These are phyloP conservation scores for Aegilops longissima DNA, from an alignment of 176 grass and related monocot genomes.

Conservation along the genomic window DNA sequence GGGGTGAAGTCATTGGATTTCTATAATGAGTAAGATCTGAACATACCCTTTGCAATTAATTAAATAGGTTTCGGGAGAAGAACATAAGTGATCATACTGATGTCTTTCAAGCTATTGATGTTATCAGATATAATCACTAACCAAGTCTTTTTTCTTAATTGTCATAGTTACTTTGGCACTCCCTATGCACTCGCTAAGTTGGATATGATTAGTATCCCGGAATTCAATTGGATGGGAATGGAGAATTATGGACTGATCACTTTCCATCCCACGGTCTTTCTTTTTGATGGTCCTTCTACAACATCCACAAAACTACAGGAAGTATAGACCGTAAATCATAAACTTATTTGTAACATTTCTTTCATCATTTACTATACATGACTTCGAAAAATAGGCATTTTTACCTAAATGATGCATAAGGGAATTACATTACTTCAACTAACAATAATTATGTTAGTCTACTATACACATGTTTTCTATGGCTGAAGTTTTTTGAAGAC, in stretches of 20 bases:
- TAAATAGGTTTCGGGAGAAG: background rate
- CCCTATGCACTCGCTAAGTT: conserved; percentile 81
- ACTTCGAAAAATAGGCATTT: background rate
- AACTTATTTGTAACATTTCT: background rate
- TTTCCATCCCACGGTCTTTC: conserved; percentile 48
- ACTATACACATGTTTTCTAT: background rate
- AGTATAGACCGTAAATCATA: conserved; percentile 18
- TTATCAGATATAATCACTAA: background rate
- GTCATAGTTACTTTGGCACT: conserved; percentile 72
- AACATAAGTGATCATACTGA: background rate
- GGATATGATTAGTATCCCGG: conserved; percentile 85
- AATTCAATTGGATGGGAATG: conserved; percentile 76
- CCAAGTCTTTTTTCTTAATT: background rate
- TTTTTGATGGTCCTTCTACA: conserved; percentile 64
- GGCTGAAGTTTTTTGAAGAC: background rate
- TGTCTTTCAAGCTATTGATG: background rate
- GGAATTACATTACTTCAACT: background rate
- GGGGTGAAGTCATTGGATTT: background rate
- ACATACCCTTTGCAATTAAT: background rate
- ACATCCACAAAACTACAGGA: conserved; percentile 45
- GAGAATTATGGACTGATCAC: conserved; percentile 89
- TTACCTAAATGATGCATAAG: background rate
- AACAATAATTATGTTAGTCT: background rate
- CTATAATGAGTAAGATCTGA: background rate
- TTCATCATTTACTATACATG: background rate